Base-by-base conservation (phyloP, 495 filamentous ascomycete genomes). In the Penicillium diatomitis region DNA sequence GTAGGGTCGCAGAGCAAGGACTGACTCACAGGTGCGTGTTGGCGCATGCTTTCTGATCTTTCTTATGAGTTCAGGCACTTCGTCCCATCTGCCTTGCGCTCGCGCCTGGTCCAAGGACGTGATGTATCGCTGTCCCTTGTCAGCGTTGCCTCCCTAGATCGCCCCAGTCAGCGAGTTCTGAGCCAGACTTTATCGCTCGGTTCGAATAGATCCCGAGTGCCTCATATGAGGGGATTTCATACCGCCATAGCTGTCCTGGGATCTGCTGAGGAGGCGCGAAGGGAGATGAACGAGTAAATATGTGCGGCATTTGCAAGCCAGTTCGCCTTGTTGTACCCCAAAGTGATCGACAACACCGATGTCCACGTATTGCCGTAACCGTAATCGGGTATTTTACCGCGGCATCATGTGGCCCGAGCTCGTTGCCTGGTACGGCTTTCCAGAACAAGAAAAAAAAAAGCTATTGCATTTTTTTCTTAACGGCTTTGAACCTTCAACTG, bases 31-130 rank as follows among this genome's bases (percentile, higher is more conserved):
- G 63, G 77, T 78, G 58, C 85, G 82, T 32, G 90, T 82, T 40
- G 89, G 85, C 51, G 89, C 88, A 78, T 97, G 91, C 60, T 97
- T 96, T 57, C 81, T 85, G 51, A 96, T 79, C 68, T 98, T 97
- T 55, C 89, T 80, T 55, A 87, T 81, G 51, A 95, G 73, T 69
- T 96, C 92, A 31, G 85, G 86, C n/a, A 96, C 77, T 31, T 86
- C 86, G 51, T 86, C 77, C 92, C 92, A 98, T 58, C 79, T 82
- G 31, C 87, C 88, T 59, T 90, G 81, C 61, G 87, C 92, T 49
- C 92, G 85, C 54, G 88, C 88, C 55, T 80, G 78, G 60, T 97
- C 87, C 54, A 98, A 80, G 68, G 79, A 80, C 60, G 76, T 73
- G 55, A 91, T 73, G 66, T 96, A 95, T 58, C 82, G 79, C 51